These are phyloP conservation scores for Coemansia aciculifera DNA, from an alignment of 192 early-diverging fungal species.

Conservation along the genomic window DNA sequence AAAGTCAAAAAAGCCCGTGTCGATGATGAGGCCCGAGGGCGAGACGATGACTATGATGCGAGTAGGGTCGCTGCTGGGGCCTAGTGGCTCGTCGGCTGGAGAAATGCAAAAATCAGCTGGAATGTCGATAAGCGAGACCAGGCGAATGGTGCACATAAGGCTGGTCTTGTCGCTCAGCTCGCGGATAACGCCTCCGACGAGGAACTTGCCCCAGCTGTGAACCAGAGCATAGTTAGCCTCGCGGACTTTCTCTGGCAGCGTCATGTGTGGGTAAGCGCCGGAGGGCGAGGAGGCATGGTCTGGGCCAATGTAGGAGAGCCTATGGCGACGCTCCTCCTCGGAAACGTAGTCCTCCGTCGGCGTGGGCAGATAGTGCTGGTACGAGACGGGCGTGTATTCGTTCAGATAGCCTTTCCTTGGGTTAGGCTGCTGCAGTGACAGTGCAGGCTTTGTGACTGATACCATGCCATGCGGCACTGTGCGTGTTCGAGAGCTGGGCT, in stretches of 20 bases:
- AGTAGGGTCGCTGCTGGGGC: slow-evolving; percentile 43
- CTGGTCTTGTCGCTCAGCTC: slow-evolving; percentile 23
- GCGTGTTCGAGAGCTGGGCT: slow-evolving; percentile 9
- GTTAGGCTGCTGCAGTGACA: slow-evolving; percentile 7
- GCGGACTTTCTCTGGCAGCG: slow-evolving; percentile 40
- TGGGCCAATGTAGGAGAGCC: slow-evolving; percentile 12
- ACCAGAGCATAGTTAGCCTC: slow-evolving; percentile 45
- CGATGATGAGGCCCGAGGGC: slow-evolving; percentile 30
- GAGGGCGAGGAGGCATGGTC: slow-evolving; percentile 29
- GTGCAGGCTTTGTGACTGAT: not conserved
- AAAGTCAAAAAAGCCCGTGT: slow-evolving; percentile 41
- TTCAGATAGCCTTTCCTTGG: not conserved
- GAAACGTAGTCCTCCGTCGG: slow-evolving; percentile 16
- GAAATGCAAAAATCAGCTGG: slow-evolving; percentile 50
- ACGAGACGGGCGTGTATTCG: not conserved
- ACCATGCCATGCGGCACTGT: not conserved
- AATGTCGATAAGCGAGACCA: slow-evolving; percentile 42
- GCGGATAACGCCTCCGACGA: slow-evolving; percentile 29
- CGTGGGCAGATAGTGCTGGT: slow-evolving; percentile 11
- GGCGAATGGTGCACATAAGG: slow-evolving; percentile 7
- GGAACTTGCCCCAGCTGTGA: slow-evolving; percentile 45
- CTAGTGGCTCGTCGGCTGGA: slow-evolving; percentile 45
- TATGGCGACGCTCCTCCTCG: slow-evolving; percentile 9
- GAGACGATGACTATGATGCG: slow-evolving; percentile 49
- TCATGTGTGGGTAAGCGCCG: slow-evolving; percentile 23